Conservation (phyloP, 2,329 filamentous ascomycete genomes). For the Cercospora zeina region DNA sequence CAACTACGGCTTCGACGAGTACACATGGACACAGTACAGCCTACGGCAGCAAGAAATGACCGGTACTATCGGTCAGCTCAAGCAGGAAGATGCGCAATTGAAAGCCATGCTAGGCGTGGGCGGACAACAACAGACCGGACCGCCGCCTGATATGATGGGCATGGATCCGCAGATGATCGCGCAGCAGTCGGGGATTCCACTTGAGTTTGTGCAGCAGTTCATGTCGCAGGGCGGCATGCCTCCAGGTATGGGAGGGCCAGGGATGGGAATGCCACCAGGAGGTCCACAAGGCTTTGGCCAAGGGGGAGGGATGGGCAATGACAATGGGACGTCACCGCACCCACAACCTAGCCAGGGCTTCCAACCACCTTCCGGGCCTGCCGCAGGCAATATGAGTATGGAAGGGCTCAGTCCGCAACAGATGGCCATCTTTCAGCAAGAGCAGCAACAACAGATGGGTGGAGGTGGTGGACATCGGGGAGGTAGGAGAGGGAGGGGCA, state of each 20-base stretch:
- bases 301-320: conserved; percentile 30
- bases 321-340: conserved; percentile 29
- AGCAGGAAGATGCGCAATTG: conserved; percentile 65
- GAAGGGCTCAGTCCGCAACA: conserved; percentile 42
- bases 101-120: conserved; percentile 57
- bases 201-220: conserved; percentile 28
- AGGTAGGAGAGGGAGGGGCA: conserved; percentile 31
- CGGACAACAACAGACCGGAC: conserved; percentile 30
- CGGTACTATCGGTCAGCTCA: conserved; percentile 76
- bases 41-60: conserved; percentile 80
- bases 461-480: conserved; percentile 35
- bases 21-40: conserved; percentile 94
- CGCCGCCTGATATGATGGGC: conserved; percentile 35
- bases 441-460: conserved; percentile 32
- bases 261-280: conserved; percentile 11
- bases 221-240: conserved; percentile 40
- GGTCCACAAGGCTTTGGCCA: conserved; percentile 28
- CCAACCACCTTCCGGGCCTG: conserved; percentile 35
- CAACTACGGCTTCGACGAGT: conserved; percentile 98
- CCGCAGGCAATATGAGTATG: conserved; percentile 30
- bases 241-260: conserved; percentile 28
- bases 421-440: conserved; percentile 41
- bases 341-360: conserved; percentile 35
- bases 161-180: conserved; percentile 55
- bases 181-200: conserved; percentile 48